Evolutionary conservation across 1,284 basidiomycete genomes (phyloP).

Genomic region (Agroathelia rolfsii): DNA sequence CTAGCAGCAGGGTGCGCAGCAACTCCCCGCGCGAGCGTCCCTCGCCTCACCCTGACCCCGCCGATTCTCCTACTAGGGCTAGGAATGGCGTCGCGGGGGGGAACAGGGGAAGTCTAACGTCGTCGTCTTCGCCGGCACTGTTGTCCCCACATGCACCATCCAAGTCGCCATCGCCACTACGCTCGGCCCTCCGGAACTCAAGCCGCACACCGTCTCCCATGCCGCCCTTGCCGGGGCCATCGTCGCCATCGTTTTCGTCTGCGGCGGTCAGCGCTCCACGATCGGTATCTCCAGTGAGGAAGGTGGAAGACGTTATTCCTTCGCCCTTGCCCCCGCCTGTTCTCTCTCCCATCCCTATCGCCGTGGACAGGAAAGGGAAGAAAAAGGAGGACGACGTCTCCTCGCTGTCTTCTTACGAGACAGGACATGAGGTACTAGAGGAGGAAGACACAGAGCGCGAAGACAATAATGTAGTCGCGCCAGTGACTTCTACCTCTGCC

Average conservation of each 20-base stretch:
- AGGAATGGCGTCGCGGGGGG: constrained; percentile 1
- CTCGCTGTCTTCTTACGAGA: constrained; percentile 52
- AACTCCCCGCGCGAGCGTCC: constrained; percentile 1
- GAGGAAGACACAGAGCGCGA: constrained; percentile 14
- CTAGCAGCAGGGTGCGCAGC: constrained; percentile 7
- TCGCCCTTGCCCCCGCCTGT: too few species aligned
- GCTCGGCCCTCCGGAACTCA: constrained; percentile 48
- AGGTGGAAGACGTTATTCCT: too few species aligned
- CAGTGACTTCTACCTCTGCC: too few species aligned
- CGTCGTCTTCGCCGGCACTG: too few species aligned
- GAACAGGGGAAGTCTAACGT: constrained; percentile 1
- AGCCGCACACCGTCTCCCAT: constrained; percentile 40
- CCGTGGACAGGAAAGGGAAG: neutral
- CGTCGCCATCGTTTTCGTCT: constrained; percentile 2
- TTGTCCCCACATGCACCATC: too few species aligned
- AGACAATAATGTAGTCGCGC: neutral
- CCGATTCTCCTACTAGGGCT: constrained; percentile 10
- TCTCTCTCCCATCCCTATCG: neutral
- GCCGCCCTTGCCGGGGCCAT: constrained; percentile 7
- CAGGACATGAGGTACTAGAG: constrained; percentile 39
- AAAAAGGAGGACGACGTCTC: constrained; percentile 25
- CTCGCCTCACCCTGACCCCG: too few species aligned
- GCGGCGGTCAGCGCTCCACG: constrained; percentile 6
- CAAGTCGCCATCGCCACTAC: constrained; percentile 40
- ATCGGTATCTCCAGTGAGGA: constrained; percentile 2